Base-by-base conservation (phyloP, 805 yeast species). In the Lachancea quebecensis region DNA sequence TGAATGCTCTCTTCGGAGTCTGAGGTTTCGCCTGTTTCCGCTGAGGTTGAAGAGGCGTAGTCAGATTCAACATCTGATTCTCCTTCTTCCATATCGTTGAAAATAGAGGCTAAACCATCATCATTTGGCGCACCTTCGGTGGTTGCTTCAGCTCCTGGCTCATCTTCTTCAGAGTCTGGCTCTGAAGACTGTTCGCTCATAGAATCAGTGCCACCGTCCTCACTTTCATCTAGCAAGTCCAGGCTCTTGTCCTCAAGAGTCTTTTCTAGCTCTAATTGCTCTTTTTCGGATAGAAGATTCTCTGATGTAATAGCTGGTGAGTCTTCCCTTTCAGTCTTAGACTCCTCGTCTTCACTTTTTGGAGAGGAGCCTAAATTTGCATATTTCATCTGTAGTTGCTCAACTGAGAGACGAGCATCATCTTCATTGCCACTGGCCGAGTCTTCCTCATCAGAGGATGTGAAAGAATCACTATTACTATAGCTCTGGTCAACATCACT, bases 361-460 rank as follows among this genome's bases (percentile, higher is more conserved):
- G 21, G 17, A 10, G n/a, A 12, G 6, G 37, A 34, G 34, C 46
- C 49, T 31, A 59, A 38, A 28, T 61, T 51, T 6, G 71, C 66
- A 50, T 75, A 75, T 48, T 74, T 74, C 45, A 66, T 55, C 30
- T 60, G 56, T 43, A 74, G 64, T 48, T 74, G 72, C 8, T 70
- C 75, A 3, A 72, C 68, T 1, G 76, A 59, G 17, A 76, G 56
- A 10, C 44, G 54, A 50, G 62, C 61, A 46, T 67, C 74, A 31
- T 62, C 63, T 14, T 58, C 60, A 18, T 52, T 64, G 38, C 34
- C 46, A 43, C 33, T 53, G 45, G 16, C 51, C 50, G 12, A 49
- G 50, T 6, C 42, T n/a, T 33, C 46, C 7, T 47, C 48, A 16
- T 49, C 56, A 5, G 50, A 41, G 10, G 46, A 42, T 25, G 41